Conservation (phyloP, 805 yeast species). For the Saccharomyces eubayanus region DNA sequence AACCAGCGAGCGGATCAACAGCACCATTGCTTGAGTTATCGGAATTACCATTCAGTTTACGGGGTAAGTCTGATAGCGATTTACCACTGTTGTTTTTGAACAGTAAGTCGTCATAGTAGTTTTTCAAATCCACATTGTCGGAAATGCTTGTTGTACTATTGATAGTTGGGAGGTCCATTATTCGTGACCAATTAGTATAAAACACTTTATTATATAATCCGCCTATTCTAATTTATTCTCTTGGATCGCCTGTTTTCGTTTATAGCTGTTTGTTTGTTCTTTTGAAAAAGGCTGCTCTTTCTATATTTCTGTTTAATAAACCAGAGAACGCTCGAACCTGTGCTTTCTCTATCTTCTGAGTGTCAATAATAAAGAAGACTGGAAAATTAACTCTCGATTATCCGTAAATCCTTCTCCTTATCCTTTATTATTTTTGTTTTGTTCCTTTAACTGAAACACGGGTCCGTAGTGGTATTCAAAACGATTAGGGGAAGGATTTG, state of each 20-base stretch:
- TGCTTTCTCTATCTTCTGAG: neutral
- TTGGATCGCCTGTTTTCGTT: neutral
- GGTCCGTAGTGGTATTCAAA: neutral
- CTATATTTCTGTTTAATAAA: neutral
- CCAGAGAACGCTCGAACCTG: neutral
- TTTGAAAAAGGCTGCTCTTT: neutral
- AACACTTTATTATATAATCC: neutral
- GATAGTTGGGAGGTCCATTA: constrained; percentile 26
- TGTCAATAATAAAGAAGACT: neutral
- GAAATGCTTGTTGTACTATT: constrained; percentile 30
- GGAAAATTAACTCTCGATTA: neutral
- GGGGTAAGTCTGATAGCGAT: constrained; percentile 27
- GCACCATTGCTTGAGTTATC: neutral
- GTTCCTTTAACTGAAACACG: neutral
- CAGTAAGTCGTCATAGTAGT: constrained; percentile 29
- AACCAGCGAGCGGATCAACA: constrained; percentile 1
- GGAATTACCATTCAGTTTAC: constrained; percentile 9
- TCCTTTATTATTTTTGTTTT: neutral
- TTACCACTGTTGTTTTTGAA: constrained; percentile 29
- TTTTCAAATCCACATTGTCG: constrained; percentile 27
- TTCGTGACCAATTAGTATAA: neutral
- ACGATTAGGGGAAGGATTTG: neutral
- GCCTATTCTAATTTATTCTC: neutral
- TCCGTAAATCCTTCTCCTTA: neutral
- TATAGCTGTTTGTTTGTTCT: neutral